These are phyloP conservation scores for Zygosaccharomyces lentus DNA, from an alignment of 805 yeast genomes.

Conservation along the genomic window DNA sequence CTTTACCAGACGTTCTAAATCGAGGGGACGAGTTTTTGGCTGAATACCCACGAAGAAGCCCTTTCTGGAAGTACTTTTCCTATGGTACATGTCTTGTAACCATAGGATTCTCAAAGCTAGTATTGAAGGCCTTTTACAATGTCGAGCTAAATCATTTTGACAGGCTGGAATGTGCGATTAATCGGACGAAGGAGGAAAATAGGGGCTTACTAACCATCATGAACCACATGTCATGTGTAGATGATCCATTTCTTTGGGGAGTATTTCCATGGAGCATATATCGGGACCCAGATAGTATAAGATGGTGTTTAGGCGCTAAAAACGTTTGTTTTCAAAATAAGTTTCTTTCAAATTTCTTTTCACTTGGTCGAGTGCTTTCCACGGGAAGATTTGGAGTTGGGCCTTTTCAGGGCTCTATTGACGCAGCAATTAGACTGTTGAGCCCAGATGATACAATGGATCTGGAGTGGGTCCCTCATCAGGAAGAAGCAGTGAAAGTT, in stretches of 20 bases:
- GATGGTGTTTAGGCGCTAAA: constrained; percentile 95
- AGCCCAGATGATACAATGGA: constrained; percentile 66
- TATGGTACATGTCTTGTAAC: constrained; percentile 64
- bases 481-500: constrained; percentile 3
- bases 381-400: constrained; percentile 89
- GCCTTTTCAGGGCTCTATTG: constrained; percentile 86
- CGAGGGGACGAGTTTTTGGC: constrained; percentile 69
- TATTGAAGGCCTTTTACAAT: constrained; percentile 58
- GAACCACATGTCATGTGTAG: constrained; percentile 91
- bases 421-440: constrained; percentile 75
- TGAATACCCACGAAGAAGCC: constrained; percentile 55
- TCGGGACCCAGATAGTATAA: constrained; percentile 55
- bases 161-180: constrained; percentile 58
- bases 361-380: constrained; percentile 82
- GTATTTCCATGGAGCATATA: constrained; percentile 70
- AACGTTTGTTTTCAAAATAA: constrained; percentile 75
- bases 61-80: constrained; percentile 64
- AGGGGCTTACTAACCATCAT: constrained; percentile 78
- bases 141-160: constrained; percentile 61
- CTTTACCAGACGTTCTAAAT: constrained; percentile 60
- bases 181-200: constrained; percentile 59
- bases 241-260: constrained; percentile 90
- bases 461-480: constrained; percentile 39
- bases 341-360: constrained; percentile 57
- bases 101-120: constrained; percentile 58